A percentile compares a stretch with the other conserved stretches of the same genome.
Conservation (phyloP, 164 flowering plant genomes). For the Magnolia officinalis region DNA sequence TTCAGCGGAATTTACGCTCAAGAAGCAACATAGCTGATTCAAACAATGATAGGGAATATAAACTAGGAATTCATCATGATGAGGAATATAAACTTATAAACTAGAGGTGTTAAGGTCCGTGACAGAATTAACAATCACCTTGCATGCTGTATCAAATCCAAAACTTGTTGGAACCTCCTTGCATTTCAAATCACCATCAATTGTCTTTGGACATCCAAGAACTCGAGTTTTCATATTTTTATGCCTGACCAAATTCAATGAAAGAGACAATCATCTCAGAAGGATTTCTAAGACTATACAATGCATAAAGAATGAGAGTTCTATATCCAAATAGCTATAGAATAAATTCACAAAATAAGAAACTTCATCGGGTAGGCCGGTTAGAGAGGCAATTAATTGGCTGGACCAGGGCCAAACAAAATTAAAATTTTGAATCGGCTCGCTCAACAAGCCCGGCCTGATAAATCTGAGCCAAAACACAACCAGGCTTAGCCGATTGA, state of each 20-base stretch:
- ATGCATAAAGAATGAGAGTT: background rate
- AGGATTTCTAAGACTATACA: background rate
- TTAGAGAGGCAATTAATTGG: background rate
- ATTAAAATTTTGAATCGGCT: background rate
- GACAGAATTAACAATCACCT: conserved; percentile 38
- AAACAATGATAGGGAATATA: background rate
- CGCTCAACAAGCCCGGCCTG: background rate
- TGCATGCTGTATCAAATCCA: conserved; percentile 98
- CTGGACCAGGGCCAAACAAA: background rate
- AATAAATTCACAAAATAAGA: background rate
- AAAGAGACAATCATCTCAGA: conserved; percentile 1
- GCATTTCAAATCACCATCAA: conserved; percentile 93
- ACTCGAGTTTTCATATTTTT: conserved; percentile 69
- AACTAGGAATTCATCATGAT: too few relatives aligned
- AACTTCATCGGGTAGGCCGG: background rate
- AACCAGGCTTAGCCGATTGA: background rate
- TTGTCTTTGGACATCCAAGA: conserved; percentile 93
- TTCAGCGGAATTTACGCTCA: background rate
- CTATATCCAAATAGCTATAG: background rate
- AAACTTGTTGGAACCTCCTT: conserved; percentile 96
- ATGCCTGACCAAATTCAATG: conserved; percentile 36
- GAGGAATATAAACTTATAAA: too few relatives aligned
- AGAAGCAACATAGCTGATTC: background rate
- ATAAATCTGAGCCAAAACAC: too few relatives aligned
- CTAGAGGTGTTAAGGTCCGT: background rate